Evolutionary conservation across 2,329 filamentous ascomycete genomes (phyloP), one percentile per base, ranked within the genome.

Genomic region (Aspergillus caelatus): DNA sequence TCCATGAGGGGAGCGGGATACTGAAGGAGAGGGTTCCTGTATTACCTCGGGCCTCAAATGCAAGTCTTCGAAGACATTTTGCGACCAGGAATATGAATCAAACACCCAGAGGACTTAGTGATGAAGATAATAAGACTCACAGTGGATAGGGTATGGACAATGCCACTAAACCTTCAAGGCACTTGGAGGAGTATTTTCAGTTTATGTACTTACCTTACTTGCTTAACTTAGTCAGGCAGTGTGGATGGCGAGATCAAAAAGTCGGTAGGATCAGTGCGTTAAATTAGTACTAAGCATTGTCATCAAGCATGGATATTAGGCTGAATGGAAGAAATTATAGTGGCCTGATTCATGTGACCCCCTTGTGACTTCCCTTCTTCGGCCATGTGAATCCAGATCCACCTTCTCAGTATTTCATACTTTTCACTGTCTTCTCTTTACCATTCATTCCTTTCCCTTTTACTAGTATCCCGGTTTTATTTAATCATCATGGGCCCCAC

Each of bases 1-100:
- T 32, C 8, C 45, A 36, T 12, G 52, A 48, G 34, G 32, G 19
- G 7, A 48, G 56, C 8, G 53, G 23, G 30, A 14, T 28, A 30
- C 19, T 34, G 19, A 41, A 28, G n/a, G 61, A 67, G 32, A 62
- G 57, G 30, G 54, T 69, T n/a, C 69, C 64, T 30, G 67, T 71
- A 36, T 67, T 71, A 43, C 68, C 70, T 36, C 65, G 66, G 57
- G 70, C 68, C 12, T 62, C 63, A 5, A 70, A 68, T 54, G 67
- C 64, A 52, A 71, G 57, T 19, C 43, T 70, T 16, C 63, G 64
- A 14, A 57, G 43, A 48, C 32, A 58, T 36, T 34, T 16, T 28
- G 14, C 12, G 34, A 55, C n/a, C 14, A 55, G 21, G 8, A 46
- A 28, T n/a, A 45, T 4, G 52, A 39, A 41, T 43, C 32, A 45